These are phyloP conservation scores for Durotheca rogersii DNA, from an alignment of 495 filamentous ascomycete genomes.

Conservation along the genomic window DNA sequence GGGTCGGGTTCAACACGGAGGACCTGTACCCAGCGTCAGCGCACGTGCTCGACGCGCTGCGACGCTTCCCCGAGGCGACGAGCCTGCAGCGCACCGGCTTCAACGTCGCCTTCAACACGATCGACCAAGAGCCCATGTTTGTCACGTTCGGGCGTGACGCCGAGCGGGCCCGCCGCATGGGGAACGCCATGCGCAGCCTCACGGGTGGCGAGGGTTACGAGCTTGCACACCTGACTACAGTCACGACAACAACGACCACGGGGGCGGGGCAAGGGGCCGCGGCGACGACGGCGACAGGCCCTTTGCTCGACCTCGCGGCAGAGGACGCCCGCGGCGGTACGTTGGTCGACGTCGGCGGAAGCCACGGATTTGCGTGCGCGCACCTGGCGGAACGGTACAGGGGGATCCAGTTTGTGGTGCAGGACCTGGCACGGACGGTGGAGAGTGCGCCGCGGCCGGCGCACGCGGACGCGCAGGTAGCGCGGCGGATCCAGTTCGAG, in stretches of 20 bases:
- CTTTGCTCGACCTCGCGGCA: slow-evolving; percentile 47
- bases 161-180: slow-evolving; percentile 50
- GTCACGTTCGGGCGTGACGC: slow-evolving; percentile 50
- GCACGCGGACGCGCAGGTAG: slow-evolving; percentile 41
- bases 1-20: slow-evolving; percentile 54
- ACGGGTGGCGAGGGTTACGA: slow-evolving; percentile 54
- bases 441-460: slow-evolving; percentile 45
- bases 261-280: too few species aligned
- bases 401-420: slow-evolving; percentile 56
- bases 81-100: slow-evolving; percentile 48
- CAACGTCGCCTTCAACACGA: slow-evolving; percentile 49
- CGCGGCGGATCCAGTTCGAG: slow-evolving; percentile 45
- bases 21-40: slow-evolving; percentile 51
- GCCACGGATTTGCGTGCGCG: slow-evolving; percentile 53
- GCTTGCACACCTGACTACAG: slow-evolving; percentile 41
- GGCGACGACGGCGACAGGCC: too few species aligned
- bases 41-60: slow-evolving; percentile 42
- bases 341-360: slow-evolving; percentile 59
- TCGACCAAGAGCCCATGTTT: slow-evolving; percentile 52
- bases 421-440: slow-evolving; percentile 54
- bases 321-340: slow-evolving; percentile 43
- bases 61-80: slow-evolving; percentile 43
- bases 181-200: slow-evolving; percentile 52
- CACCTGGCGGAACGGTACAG: slow-evolving; percentile 49
- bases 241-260: too few species aligned